phyloP scores from a whole-genome alignment of 306 rosid genomes.

The Phaseolus lunatus region DNA sequence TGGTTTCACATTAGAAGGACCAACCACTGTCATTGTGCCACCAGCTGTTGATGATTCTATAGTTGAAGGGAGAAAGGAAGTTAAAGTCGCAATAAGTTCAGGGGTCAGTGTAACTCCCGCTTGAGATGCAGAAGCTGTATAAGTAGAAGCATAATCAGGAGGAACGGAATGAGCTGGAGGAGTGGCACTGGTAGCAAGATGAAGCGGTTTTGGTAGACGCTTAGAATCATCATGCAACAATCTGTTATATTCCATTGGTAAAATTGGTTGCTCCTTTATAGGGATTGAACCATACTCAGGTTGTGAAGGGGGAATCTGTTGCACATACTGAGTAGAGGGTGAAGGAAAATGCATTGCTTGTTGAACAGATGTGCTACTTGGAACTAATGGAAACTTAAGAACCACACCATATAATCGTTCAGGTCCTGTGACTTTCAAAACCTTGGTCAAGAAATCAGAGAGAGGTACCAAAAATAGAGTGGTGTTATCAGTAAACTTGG shows the following conservation, averaged over 20 bases:
- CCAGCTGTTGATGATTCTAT: slow-evolving; percentile 60
- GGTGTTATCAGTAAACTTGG: slow-evolving; percentile 78
- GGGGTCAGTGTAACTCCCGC: slow-evolving; percentile 82
- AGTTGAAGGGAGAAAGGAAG: slow-evolving; percentile 70
- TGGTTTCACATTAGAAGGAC: slow-evolving; percentile 58
- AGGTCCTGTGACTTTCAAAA: slow-evolving; percentile 81
- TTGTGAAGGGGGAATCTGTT: slow-evolving; percentile 58
- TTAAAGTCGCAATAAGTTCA: slow-evolving; percentile 80
- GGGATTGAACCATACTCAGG: slow-evolving; percentile 57
- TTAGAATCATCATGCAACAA: slow-evolving; percentile 66
- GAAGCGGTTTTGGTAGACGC: slow-evolving; percentile 52
- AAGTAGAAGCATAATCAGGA: slow-evolving; percentile 52
- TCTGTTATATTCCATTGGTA: slow-evolving; percentile 65
- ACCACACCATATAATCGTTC: slow-evolving; percentile 86
- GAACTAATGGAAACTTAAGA: slow-evolving; percentile 70
- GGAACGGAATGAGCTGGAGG: slow-evolving; percentile 60
- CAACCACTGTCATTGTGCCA: slow-evolving; percentile 50
- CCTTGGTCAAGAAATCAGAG: slow-evolving; percentile 76
- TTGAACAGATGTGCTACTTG: slow-evolving; percentile 53
- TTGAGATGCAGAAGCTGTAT: slow-evolving; percentile 59
- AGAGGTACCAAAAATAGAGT: slow-evolving; percentile 89
- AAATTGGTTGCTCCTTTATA: slow-evolving; percentile 59
- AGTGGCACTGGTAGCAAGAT: slow-evolving; percentile 51
- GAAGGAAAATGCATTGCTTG: slow-evolving; percentile 61
- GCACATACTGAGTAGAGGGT: slow-evolving; percentile 64